These are phyloP conservation scores for Aspergillus avenaceus DNA, from an alignment of 495 filamentous ascomycete genomes.

Conservation along the genomic window DNA sequence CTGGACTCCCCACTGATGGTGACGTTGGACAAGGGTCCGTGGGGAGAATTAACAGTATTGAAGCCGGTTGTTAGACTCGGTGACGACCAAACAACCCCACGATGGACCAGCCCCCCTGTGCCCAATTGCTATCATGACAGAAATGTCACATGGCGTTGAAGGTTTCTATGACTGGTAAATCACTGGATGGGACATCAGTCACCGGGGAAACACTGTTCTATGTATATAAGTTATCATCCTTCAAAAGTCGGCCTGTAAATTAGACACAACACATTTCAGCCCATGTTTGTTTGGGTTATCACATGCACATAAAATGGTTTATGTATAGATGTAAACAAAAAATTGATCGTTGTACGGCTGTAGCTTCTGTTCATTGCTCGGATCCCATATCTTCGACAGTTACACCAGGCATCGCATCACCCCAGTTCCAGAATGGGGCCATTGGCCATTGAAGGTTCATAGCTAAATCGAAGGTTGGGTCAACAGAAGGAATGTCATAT, in stretches of 20 bases:
- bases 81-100: slow-evolving; percentile 19
- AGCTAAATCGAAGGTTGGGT: not conserved
- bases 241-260: too few species aligned
- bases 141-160: slow-evolving; percentile 14
- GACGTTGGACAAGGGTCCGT: slow-evolving; percentile 19
- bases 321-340: not conserved
- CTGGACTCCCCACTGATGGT: slow-evolving; percentile 23
- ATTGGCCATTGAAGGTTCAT: slow-evolving; percentile 3
- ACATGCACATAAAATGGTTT: not conserved
- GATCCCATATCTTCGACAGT: not conserved
- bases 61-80: slow-evolving; percentile 21
- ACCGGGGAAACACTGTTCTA: too few species aligned
- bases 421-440: slow-evolving; percentile 14
- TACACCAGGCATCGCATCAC: slow-evolving; percentile 3
- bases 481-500: not conserved
- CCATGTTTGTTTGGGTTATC: too few species aligned
- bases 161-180: not conserved
- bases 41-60: slow-evolving; percentile 18
- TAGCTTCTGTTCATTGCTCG: not conserved
- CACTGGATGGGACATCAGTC: too few species aligned
- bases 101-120: slow-evolving; percentile 21
- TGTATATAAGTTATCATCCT: too few species aligned
- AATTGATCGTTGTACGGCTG: not conserved
- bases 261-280: too few species aligned
- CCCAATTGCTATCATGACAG: slow-evolving; percentile 22